These are phyloP conservation scores for Fusarium sp. DNA, from an alignment of 2,329 filamentous ascomycete species.

Conservation along the genomic window DNA sequence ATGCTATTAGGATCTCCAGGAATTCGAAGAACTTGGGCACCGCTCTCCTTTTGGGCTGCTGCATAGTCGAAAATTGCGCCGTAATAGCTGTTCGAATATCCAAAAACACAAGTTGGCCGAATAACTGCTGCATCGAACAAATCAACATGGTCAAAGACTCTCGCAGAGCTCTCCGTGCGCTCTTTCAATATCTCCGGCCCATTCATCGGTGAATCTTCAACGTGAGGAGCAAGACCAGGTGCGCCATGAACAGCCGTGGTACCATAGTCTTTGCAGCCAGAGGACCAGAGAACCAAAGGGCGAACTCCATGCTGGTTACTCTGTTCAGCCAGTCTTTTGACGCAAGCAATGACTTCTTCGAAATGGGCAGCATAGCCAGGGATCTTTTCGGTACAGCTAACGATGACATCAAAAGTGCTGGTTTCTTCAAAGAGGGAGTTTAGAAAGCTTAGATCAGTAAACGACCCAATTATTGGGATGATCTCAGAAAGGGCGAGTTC, in stretches of 20 bases:
- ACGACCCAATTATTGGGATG: conserved; percentile 59
- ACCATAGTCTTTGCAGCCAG: conserved; percentile 68
- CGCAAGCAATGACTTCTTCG: conserved; percentile 53
- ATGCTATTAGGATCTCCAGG: conserved; percentile 57
- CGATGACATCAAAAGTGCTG: conserved; percentile 59
- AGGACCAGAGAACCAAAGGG: conserved; percentile 62
- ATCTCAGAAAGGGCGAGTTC: conserved; percentile 56
- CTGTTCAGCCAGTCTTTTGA: conserved; percentile 53
- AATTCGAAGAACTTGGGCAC: conserved; percentile 51
- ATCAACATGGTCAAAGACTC: conserved; percentile 54
- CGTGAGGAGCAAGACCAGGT: conserved; percentile 57
- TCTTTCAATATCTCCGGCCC: conserved; percentile 45
- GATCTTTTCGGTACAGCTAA: conserved; percentile 60
- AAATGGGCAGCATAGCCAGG: conserved; percentile 60
- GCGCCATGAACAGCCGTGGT: conserved; percentile 54
- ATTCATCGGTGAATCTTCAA: conserved; percentile 59
- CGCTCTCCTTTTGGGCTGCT: conserved; percentile 40
- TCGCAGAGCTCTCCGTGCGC: conserved; percentile 54
- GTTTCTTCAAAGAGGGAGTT: conserved; percentile 45
- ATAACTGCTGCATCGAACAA: conserved; percentile 62
- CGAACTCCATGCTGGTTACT: conserved; percentile 54
- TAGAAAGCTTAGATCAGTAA: conserved; percentile 54
- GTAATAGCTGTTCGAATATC: conserved; percentile 62
- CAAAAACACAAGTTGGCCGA: conserved; percentile 64
- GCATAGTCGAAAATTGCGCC: conserved; percentile 58